These are phyloP conservation scores for Mycotypha africana DNA, from an alignment of 371 early-diverging fungal species.

Conservation along the genomic window DNA sequence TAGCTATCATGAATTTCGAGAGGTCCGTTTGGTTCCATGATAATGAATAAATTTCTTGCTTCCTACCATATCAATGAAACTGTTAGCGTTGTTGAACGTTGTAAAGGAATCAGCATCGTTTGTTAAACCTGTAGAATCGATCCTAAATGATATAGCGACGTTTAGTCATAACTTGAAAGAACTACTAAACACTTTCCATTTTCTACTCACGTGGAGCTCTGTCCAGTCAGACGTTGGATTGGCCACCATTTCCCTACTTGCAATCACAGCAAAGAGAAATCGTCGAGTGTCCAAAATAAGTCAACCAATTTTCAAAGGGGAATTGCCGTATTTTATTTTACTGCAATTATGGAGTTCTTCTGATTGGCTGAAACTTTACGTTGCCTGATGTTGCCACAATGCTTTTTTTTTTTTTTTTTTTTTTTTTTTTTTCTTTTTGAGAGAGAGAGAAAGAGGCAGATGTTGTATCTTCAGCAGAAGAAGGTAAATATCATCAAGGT, in stretches of 20 bases:
- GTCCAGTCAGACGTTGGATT: conserved; percentile 54
- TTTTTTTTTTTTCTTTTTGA: too few species aligned
- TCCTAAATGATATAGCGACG: conserved; percentile 19
- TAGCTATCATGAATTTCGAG: conserved; percentile 74
- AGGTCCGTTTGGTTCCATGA: conserved; percentile 84
- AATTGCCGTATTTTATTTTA: too few species aligned
- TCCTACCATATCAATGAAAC: conserved; percentile 29
- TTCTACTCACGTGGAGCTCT: conserved; percentile 38
- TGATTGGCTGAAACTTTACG: too few species aligned
- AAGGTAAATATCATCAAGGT: too few species aligned
- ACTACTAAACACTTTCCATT: not conserved
- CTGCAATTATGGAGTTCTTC: too few species aligned
- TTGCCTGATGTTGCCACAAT: too few species aligned
- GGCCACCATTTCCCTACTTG: conserved; percentile 48
- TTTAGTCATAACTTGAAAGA: not conserved
- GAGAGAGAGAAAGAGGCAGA: too few species aligned
- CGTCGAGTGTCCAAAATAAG: too few species aligned
- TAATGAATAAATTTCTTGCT: conserved; percentile 80
- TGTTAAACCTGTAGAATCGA: conserved; percentile 40
- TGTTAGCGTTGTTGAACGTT: not conserved
- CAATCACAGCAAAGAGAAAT: too few species aligned
- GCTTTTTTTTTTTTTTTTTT: too few species aligned
- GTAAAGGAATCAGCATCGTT: not conserved
- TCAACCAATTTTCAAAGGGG: too few species aligned
- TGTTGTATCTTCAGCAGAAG: too few species aligned